Conservation (phyloP, 495 filamentous ascomycete species). For the Hypomontagnella submonticulosa region DNA sequence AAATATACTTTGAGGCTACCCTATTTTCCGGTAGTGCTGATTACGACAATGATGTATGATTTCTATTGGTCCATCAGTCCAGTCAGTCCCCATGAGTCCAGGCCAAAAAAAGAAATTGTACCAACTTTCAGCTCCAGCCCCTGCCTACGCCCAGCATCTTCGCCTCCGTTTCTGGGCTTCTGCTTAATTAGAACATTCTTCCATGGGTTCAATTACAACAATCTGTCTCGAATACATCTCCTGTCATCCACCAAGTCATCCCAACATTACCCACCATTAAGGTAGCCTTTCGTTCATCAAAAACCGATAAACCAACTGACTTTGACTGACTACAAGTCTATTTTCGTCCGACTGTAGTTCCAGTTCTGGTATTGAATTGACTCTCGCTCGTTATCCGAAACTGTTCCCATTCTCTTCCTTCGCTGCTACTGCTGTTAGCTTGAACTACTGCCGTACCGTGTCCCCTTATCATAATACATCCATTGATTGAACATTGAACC, state of each 20-base stretch:
- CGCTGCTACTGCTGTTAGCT: constrained; percentile 15
- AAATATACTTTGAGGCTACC: constrained; percentile 16
- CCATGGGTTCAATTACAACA: constrained; percentile 15
- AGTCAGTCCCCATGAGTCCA: constrained; percentile 3
- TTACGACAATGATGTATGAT: constrained; percentile 20
- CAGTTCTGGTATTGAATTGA: no score
- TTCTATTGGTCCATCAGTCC: constrained; percentile 4
- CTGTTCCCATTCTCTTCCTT: constrained; percentile 25
- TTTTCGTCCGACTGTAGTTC: neutral
- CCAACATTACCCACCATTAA: constrained; percentile 10
- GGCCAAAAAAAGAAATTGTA: constrained; percentile 40
- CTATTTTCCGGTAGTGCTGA: constrained; percentile 13
- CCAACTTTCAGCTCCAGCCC: constrained; percentile 28
- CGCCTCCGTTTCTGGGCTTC: constrained; percentile 33
- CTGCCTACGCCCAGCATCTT: constrained; percentile 8
- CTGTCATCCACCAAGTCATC: constrained; percentile 11
- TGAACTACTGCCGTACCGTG: neutral
- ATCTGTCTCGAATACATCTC: constrained; percentile 32
- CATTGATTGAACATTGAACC: neutral
- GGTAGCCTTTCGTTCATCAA: constrained; percentile 35
- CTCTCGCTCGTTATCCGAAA: constrained; percentile 21
- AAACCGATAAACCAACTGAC: neutral
- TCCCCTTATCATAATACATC: constrained; percentile 29
- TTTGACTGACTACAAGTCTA: neutral
- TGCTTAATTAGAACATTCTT: constrained; percentile 9